phyloP scores from a whole-genome alignment of 345 rosid species.

The Camelina hispida region DNA sequence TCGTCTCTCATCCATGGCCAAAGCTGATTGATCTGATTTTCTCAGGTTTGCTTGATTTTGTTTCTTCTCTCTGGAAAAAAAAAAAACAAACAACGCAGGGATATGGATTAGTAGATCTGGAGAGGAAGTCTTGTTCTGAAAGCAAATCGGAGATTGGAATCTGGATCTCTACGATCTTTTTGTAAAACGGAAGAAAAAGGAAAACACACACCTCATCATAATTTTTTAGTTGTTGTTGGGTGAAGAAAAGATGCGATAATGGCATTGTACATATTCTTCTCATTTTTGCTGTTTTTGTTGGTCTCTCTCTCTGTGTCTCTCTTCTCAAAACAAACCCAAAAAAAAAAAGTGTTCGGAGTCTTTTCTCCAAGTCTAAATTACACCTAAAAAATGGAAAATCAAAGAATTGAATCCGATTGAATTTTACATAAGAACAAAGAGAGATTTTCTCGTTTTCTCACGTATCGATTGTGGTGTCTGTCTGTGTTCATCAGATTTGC shows the following conservation, averaged over 20 bases:
- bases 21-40: constrained; percentile 43
- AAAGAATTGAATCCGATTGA: constrained; percentile 1
- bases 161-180: neutral
- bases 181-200: constrained; percentile 29
- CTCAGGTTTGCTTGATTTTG: constrained; percentile 41
- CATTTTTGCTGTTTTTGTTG: constrained; percentile 28
- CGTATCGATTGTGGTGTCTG: neutral
- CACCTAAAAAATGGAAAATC: constrained; percentile 5
- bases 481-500: constrained; percentile 19
- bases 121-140: constrained; percentile 5
- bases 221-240: constrained; percentile 41
- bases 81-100: constrained; percentile 10
- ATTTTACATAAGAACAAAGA: neutral
- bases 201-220: constrained; percentile 29
- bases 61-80: constrained; percentile 24
- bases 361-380: neutral
- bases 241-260: constrained; percentile 36
- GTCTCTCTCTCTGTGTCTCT: neutral
- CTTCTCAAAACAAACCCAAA: neutral
- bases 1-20: constrained; percentile 71
- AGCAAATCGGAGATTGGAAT: neutral
- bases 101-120: constrained; percentile 32
- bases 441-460: neutral
- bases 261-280: constrained; percentile 40
- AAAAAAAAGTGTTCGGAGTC: neutral